These are phyloP conservation scores for Cinnamomum micranthum DNA, from an alignment of 164 flowering plant genomes.

Conservation along the genomic window DNA sequence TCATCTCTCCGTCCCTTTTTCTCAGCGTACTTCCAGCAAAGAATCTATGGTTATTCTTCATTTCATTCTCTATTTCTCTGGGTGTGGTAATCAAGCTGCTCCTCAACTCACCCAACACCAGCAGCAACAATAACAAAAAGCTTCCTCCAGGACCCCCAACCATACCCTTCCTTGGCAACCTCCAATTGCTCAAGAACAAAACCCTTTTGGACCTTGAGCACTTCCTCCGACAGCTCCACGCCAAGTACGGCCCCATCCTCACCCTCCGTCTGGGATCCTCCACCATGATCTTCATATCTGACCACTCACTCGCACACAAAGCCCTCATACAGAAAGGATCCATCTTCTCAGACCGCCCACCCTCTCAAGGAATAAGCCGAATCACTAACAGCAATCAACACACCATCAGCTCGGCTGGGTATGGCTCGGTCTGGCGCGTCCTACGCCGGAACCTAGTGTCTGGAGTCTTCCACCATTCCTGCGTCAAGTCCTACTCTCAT, in stretches of 20 bases:
- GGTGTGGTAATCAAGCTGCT: background rate
- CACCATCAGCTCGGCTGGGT: conserved; percentile 27
- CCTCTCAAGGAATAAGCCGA: conserved; percentile 1
- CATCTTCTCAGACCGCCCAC: conserved; percentile 38
- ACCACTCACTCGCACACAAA: conserved; percentile 32
- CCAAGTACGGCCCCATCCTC: conserved; percentile 41
- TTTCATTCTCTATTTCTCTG: background rate
- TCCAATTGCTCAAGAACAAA: conserved; percentile 21
- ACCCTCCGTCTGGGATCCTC: conserved; percentile 29
- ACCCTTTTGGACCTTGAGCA: conserved; percentile 18
- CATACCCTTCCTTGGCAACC: conserved; percentile 27
- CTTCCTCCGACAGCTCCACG: conserved; percentile 18
- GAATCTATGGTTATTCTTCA: background rate
- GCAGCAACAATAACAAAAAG: background rate
- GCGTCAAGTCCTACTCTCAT: conserved; percentile 19
- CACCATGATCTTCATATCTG: conserved; percentile 30
- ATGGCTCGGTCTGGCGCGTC: conserved; percentile 43
- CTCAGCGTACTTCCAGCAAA: too few species aligned
- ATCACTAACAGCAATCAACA: conserved; percentile 20
- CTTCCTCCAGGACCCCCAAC: conserved; percentile 41
- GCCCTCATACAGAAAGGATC: conserved; percentile 42
- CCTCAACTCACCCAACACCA: background rate
- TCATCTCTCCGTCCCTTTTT: background rate
- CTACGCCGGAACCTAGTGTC: conserved; percentile 38
- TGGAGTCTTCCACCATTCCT: conserved; percentile 33